Evolutionary conservation across 2,329 filamentous ascomycete genomes (phyloP).

Genomic region (Penicillium sp.): DNA sequence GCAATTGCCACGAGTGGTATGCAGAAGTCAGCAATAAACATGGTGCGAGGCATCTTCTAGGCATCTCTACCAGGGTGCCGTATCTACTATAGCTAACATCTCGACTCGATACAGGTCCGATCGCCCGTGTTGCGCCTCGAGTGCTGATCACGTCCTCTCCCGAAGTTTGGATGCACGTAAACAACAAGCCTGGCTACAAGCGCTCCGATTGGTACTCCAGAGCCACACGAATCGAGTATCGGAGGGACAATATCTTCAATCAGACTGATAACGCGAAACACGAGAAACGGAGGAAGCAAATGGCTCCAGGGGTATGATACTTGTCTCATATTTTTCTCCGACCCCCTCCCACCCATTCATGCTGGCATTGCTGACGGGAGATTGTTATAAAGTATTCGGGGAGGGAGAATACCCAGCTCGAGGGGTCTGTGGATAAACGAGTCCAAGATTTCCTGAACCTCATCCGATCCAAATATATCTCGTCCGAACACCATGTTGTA

Average conservation of each 20-base stretch:
- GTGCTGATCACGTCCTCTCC: constrained; percentile 20
- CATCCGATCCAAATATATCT: constrained; percentile 50
- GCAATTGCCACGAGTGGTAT: constrained; percentile 22
- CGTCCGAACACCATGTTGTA: constrained; percentile 26
- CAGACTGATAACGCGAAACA: constrained; percentile 20
- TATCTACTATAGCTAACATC: not conserved
- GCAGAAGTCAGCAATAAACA: constrained; percentile 19
- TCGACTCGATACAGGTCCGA: constrained; percentile 8
- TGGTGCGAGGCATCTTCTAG: constrained; percentile 9
- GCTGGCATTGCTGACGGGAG: not conserved
- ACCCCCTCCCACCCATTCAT: not conserved
- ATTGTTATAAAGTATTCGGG: constrained; percentile 48
- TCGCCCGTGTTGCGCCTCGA: constrained; percentile 19
- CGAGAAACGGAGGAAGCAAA: constrained; percentile 19
- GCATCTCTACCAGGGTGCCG: not conserved
- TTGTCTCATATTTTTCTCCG: not conserved
- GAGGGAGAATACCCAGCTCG: constrained; percentile 54
- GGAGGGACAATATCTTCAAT: constrained; percentile 20
- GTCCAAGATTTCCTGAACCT: constrained; percentile 50
- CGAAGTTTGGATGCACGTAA: constrained; percentile 22
- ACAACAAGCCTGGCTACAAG: constrained; percentile 22
- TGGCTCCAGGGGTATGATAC: constrained; percentile 21
- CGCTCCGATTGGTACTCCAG: constrained; percentile 21
- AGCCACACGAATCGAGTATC: constrained; percentile 18
- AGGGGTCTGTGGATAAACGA: constrained; percentile 51